Evolutionary conservation across 768 basidiomycete species (phyloP).

Genomic region (Psilocybe tampanensis): DNA sequence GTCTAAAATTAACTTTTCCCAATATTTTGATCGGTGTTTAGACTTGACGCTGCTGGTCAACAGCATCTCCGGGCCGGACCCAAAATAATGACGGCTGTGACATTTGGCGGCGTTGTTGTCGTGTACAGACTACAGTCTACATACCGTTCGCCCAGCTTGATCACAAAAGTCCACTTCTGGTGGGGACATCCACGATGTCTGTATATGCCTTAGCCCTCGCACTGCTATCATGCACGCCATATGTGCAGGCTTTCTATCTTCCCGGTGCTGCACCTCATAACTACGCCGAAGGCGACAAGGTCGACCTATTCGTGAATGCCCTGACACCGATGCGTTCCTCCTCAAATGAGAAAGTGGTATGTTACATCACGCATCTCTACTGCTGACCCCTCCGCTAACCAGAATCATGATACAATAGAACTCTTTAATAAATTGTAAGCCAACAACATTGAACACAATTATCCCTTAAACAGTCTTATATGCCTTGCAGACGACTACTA

Average conservation of each 20-base stretch:
- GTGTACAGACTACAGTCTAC: not conserved
- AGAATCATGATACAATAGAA: slow-evolving; percentile 48
- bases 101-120: not conserved
- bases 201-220: not conserved
- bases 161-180: not conserved
- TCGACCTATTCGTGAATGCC: slow-evolving; percentile 85
- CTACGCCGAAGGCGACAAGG: slow-evolving; percentile 71
- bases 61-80: not conserved
- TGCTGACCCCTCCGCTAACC: not conserved
- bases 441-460: too few relatives aligned
- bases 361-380: not conserved
- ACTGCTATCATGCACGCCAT: slow-evolving; percentile 21
- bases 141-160: too few relatives aligned
- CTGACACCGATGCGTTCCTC: slow-evolving; percentile 83
- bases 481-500: slow-evolving; percentile 95
- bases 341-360: slow-evolving; percentile 72
- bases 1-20: slow-evolving; percentile 5
- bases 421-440: slow-evolving; percentile 87
- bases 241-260: slow-evolving; percentile 78
- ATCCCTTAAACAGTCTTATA: too few relatives aligned
- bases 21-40: slow-evolving; percentile 11
- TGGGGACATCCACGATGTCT: slow-evolving; percentile 4
- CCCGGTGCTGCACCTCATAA: slow-evolving; percentile 89
- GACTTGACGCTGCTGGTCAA: slow-evolving; percentile 1
- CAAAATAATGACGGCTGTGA: not conserved